Base-by-base conservation (phyloP, 805 yeast genomes). In the Ogataea corticis region DNA sequence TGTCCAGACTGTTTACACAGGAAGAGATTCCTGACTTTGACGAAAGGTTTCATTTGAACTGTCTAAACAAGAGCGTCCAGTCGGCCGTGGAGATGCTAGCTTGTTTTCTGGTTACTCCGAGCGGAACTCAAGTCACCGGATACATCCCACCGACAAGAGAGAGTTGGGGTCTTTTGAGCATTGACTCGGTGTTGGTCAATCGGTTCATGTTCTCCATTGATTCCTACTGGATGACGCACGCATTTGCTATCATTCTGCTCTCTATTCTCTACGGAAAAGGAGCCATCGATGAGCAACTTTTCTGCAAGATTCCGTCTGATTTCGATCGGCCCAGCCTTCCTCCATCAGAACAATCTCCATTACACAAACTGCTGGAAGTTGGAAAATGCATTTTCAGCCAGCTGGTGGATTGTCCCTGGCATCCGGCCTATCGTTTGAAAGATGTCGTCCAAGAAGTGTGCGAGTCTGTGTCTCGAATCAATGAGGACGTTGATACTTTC, bases 151-250 rank as follows among this genome's bases (percentile, higher is more conserved):
- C 41, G 10, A 44, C 49, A 9, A 21, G 37, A 15, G 51, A 46
- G 19, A 44, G 43, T 23, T 50, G 54, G 54, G 33, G 33, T 17
- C 38, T 38, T 5, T 16, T 50, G 35, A 33, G 27, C 3, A 29
- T 40, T 14, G 42, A 44, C 18, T 17, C 32, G 13, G 21, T n/a
- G 16, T 25, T 37, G 13, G 23, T 51, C 14, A 16, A 41, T 3
- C 38, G 37, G 15, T 52, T 52, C 32, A 25, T 28, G n/a, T 48
- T 36, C 31, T 41, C 52, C 2, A 45, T 48, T 10, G 55, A 53
- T 38, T 50, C 57, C 9, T 50, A 53, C 34, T 53, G 57, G 57
- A 48, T 50, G 51, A 53, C 53, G 3, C 52, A 50, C 41, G 53
- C 55, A 10, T 53, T 53, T 44, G 48, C 57, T 2, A 38, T 50